These are phyloP conservation scores for Viridothelium virens DNA, from an alignment of 495 filamentous ascomycete genomes.

Conservation along the genomic window DNA sequence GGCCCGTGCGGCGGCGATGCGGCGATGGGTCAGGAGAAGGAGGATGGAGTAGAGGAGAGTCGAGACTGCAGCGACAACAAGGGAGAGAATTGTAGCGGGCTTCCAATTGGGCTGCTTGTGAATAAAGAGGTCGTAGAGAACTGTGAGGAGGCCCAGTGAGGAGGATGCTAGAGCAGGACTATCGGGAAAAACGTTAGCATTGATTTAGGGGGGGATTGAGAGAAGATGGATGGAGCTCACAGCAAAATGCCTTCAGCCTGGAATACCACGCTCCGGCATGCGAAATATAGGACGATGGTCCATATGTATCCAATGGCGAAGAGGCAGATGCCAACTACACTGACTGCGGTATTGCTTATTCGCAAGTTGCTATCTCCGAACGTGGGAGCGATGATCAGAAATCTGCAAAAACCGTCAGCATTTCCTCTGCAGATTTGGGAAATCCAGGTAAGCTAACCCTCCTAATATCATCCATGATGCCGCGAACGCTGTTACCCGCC, in stretches of 20 bases:
- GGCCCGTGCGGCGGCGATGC: conserved; percentile 20
- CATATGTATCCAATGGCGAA: conserved; percentile 35
- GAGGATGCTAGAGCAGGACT: conserved; percentile 26
- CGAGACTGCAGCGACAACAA: conserved; percentile 25
- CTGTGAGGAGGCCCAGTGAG: conserved; percentile 33
- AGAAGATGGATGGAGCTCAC: conserved; percentile 12
- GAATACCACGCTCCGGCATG: conserved; percentile 28
- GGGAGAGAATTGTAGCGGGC: conserved; percentile 26
- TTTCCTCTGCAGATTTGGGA: not conserved
- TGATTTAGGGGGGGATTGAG: not conserved
- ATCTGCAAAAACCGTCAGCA: conserved; percentile 23
- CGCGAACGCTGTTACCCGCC: conserved; percentile 31
- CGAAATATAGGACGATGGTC: conserved; percentile 35
- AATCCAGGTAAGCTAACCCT: conserved; percentile 20
- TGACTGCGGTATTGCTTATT: conserved; percentile 28
- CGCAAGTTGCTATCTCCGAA: conserved; percentile 30
- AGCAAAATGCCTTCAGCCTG: conserved; percentile 35
- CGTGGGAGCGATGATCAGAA: conserved; percentile 33
- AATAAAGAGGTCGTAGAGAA: conserved; percentile 36
- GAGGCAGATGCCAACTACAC: conserved; percentile 33
- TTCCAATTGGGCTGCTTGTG: conserved; percentile 27
- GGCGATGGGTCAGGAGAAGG: conserved; percentile 32
- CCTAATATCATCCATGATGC: conserved; percentile 35
- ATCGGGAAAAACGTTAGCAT: conserved; percentile 16
- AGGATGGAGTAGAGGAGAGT: conserved; percentile 32